Conservation (phyloP, 495 filamentous ascomycete species). For the Margaritispora aquatica region DNA sequence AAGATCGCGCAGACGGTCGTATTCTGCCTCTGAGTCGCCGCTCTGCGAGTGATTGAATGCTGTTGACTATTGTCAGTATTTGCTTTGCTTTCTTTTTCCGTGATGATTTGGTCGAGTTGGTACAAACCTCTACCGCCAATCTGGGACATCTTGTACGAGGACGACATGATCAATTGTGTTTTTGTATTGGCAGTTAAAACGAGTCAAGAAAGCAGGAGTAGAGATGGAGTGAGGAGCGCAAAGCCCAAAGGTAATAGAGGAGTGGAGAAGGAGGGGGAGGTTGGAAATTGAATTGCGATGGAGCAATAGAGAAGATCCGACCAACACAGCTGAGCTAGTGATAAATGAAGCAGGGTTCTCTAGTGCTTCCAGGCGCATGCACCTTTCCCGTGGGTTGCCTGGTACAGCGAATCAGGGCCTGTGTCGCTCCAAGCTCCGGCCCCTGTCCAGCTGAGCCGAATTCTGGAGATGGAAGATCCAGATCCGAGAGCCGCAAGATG, state of each 20-base stretch:
- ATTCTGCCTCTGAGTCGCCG: constrained; percentile 70
- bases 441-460: neutral
- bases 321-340: neutral
- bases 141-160: neutral
- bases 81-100: neutral
- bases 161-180: neutral
- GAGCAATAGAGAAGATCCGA: no score
- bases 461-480: no score
- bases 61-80: constrained; percentile 26
- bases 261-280: neutral
- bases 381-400: no score
- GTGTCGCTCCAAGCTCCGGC: neutral
- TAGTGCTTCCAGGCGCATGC: neutral
- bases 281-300: neutral
- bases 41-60: constrained; percentile 76
- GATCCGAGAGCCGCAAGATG: no score
- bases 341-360: neutral
- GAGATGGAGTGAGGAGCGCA: neutral
- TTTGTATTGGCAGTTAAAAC: neutral
- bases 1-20: constrained; percentile 82
- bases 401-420: neutral
- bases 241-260: neutral
- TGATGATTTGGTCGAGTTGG: neutral
- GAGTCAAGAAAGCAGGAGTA: neutral
- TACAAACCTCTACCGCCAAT: neutral